Conservation (phyloP, 2,329 filamentous ascomycete species). For the Periconia macrospinosa region DNA sequence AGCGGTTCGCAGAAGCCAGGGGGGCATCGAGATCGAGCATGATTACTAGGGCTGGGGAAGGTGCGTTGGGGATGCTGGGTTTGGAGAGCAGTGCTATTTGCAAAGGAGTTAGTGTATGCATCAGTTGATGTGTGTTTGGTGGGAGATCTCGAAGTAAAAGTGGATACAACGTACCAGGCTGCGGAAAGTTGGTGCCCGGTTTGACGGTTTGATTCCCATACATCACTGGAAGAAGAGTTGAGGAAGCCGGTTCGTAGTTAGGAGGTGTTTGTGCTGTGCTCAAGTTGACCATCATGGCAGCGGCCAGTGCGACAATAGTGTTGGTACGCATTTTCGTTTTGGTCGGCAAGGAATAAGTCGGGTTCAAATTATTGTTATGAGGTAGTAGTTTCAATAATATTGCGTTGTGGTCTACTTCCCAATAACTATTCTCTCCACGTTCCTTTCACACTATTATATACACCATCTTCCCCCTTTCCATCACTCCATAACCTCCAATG, state of each 20-base stretch:
- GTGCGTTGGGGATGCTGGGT: not conserved
- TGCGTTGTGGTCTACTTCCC: too few relatives aligned
- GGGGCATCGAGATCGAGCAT: slow-evolving; percentile 3
- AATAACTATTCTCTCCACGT: too few relatives aligned
- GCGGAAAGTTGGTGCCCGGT: not conserved
- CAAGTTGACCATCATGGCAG: not conserved
- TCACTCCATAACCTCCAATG: too few relatives aligned
- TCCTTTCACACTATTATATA: too few relatives aligned
- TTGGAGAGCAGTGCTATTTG: not conserved
- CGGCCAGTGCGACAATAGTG: not conserved
- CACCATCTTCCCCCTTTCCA: too few relatives aligned
- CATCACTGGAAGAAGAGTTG: not conserved
- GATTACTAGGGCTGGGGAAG: not conserved
- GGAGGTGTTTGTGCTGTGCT: slow-evolving; percentile 2
- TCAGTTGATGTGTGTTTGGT: not conserved
- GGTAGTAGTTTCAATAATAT: not conserved
- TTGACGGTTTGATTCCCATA: not conserved
- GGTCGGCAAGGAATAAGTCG: too few relatives aligned
- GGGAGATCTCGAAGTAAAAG: too few relatives aligned
- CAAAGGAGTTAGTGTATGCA: not conserved
- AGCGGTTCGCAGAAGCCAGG: not conserved
- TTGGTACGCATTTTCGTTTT: not conserved
- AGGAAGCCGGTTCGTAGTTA: not conserved
- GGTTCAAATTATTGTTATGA: not conserved
- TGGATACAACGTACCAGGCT: not conserved